Percentiles rank a stretch among this genome's conserved stretches.
phyloP scores from a whole-genome alignment of 2,329 filamentous ascomycete species.

The Fusarium verrucosum region DNA sequence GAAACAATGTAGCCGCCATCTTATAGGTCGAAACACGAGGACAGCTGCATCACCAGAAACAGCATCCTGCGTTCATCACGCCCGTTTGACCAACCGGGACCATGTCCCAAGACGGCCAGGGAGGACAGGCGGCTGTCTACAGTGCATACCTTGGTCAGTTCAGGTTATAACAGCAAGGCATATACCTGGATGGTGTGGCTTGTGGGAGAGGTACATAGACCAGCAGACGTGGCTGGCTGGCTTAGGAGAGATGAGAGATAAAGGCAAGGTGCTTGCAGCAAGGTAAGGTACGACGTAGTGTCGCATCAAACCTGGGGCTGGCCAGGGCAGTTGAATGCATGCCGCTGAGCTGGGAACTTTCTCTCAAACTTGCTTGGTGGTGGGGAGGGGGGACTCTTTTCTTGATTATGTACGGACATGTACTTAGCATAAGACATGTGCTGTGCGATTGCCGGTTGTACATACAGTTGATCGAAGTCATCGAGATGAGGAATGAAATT shows the following conservation, averaged over 20 bases:
- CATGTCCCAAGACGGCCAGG: conserved; percentile 34
- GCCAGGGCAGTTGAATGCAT: conserved; percentile 22
- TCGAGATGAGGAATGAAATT: conserved; percentile 17
- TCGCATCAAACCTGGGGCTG: conserved; percentile 27
- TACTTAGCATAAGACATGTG: conserved; percentile 4
- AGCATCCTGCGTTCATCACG: conserved; percentile 38
- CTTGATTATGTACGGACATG: too few species aligned
- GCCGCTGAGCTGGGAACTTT: conserved; percentile 19
- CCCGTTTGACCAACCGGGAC: conserved; percentile 32
- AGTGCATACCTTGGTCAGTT: conserved; percentile 9
- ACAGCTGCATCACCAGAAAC: conserved; percentile 31
- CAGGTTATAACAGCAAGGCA: conserved; percentile 22
- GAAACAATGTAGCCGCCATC: conserved; percentile 17
- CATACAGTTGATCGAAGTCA: conserved; percentile 1
- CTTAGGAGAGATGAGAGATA: conserved; percentile 27
- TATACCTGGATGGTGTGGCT: conserved; percentile 24
- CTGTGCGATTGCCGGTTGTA: not conserved
- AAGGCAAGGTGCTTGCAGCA: conserved; percentile 6
- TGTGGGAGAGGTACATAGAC: conserved; percentile 21
- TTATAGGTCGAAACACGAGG: conserved; percentile 19
- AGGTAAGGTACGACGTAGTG: conserved; percentile 21
- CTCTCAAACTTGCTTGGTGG: conserved; percentile 7
- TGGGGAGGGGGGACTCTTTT: not conserved
- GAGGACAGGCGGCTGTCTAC: conserved; percentile 22
- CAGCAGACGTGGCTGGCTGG: conserved; percentile 37